Evolutionary conservation across 1,284 basidiomycete species (phyloP), one percentile per base, ranked within the genome.

Genomic region (Prillingera fragicola): DNA sequence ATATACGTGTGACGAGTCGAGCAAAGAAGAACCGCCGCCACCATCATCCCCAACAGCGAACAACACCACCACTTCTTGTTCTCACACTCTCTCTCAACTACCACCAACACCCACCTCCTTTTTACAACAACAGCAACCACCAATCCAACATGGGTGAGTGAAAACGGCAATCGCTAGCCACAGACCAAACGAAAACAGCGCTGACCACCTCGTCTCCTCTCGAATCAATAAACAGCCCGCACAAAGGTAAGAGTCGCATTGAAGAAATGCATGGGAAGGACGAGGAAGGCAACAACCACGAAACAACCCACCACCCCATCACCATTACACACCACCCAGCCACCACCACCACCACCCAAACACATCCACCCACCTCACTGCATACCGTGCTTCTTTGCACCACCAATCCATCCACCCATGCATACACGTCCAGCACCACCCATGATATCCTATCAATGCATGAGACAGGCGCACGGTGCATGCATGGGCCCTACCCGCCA

Each of bases 201-300:
- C 28, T 29, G 31, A 33, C n/a, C 28, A 33, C 31, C 38, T 31
- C 43, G 28, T 36, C 21, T 17, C 36, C 31, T 14, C 38, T n/a
- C n/a, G 32, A 9, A 33, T 33, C 40, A 42, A 41, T 19, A 8
- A 12, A 43, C 41, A 53, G 51, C 51, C 35, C 51, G 51, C 27
- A 53, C 51, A 39, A 53, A 53, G 47, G 51, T 53, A 33, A 50
- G 48, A 48, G 41, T 17, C 35, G 21, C 19, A 23, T 36, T 18
- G 9, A 18, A 36, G 8, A 31, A 36, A 17, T 18, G 32, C 3
- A n/a, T 22, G 4, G 4, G 8, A 13, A 25, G 7, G 4, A 7
- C 10, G n/a, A 31, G 34, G 19, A 19, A 14, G 32, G 5, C 24
- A 23, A 21, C 18, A 19, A 10, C 15, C 33, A n/a, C 33, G 19